A percentile compares a stretch with the other conserved stretches of the same genome.
These are phyloP conservation scores for Kurtzmaniella cleridarum DNA, from an alignment of 805 yeast species.

Conservation along the genomic window DNA sequence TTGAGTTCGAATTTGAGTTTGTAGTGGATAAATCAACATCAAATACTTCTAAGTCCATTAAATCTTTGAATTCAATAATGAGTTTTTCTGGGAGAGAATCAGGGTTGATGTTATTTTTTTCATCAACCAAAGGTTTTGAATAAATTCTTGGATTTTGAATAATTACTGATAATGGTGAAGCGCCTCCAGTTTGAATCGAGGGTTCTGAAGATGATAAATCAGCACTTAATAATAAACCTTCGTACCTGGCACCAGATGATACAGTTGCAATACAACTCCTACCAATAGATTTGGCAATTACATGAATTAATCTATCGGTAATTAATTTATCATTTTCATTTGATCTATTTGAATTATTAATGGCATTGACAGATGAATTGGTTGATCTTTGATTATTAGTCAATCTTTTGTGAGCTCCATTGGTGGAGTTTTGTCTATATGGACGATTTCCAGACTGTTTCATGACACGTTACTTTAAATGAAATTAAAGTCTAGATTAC, in stretches of 20 bases:
- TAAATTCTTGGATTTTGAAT: conserved; percentile 46
- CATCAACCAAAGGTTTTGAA: conserved; percentile 17
- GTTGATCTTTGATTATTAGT: conserved; percentile 4
- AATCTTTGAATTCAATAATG: conserved; percentile 44
- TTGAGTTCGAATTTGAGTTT: conserved; percentile 2
- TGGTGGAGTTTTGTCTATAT: conserved; percentile 4
- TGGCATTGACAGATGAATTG: conserved; percentile 19
- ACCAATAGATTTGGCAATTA: conserved; percentile 56
- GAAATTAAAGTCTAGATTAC: no score
- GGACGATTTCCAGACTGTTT: conserved; percentile 2
- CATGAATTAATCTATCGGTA: conserved; percentile 50
- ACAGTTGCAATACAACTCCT: conserved; percentile 53
- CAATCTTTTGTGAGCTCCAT: neutral
- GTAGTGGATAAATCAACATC: conserved; percentile 29
- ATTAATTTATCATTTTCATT: conserved; percentile 5
- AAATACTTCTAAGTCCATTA: conserved; percentile 43
- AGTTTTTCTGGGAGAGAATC: conserved; percentile 39
- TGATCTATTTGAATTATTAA: neutral
- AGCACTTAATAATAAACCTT: conserved; percentile 54
- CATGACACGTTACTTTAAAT: neutral
- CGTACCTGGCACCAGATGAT: conserved; percentile 52
- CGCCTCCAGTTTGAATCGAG: conserved; percentile 5
- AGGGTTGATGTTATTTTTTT: conserved; percentile 17
- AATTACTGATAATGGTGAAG: conserved; percentile 50
- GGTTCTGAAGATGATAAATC: conserved; percentile 21